phyloP scores from a whole-genome alignment of 768 basidiomycete species.

The Pisolithus orientalis region DNA sequence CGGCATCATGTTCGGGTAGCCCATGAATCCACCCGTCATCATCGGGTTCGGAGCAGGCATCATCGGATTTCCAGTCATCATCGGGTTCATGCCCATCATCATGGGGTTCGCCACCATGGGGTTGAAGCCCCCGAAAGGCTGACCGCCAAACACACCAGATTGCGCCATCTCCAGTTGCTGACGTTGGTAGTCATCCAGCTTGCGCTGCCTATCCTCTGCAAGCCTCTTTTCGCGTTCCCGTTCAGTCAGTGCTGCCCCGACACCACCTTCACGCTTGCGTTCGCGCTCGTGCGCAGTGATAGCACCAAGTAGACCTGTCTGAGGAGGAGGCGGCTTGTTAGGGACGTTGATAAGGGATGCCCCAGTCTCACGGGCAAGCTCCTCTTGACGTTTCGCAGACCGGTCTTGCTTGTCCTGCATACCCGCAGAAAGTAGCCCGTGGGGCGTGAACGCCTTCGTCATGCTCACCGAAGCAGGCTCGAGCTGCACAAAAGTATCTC shows the following conservation, averaged over 20 bases:
- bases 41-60: slow-evolving; percentile 40
- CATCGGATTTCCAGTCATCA: slow-evolving; percentile 53
- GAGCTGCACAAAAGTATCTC: slow-evolving; percentile 68
- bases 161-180: slow-evolving; percentile 90
- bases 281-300: slow-evolving; percentile 95
- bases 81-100: slow-evolving; percentile 52
- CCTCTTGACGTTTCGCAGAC: slow-evolving; percentile 93
- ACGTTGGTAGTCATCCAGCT: slow-evolving; percentile 85
- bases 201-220: slow-evolving; percentile 89
- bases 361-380: slow-evolving; percentile 86
- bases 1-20: slow-evolving; percentile 35
- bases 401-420: slow-evolving; percentile 94
- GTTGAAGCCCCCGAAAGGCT: slow-evolving; percentile 41
- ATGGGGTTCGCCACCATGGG: slow-evolving; percentile 73
- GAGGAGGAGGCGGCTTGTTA: slow-evolving; percentile 89
- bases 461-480: slow-evolving; percentile 65
- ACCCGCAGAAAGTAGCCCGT: slow-evolving; percentile 91
- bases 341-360: slow-evolving; percentile 94
- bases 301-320: slow-evolving; percentile 91
- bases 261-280: slow-evolving; percentile 88
- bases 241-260: slow-evolving; percentile 92
- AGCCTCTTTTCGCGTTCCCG: slow-evolving; percentile 88
- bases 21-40: slow-evolving; percentile 49
- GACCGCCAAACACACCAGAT: slow-evolving; percentile 62
- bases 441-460: slow-evolving; percentile 93